Evolutionary conservation across 495 filamentous ascomycete species (phyloP).

Genomic region (Tirmania nivea): DNA sequence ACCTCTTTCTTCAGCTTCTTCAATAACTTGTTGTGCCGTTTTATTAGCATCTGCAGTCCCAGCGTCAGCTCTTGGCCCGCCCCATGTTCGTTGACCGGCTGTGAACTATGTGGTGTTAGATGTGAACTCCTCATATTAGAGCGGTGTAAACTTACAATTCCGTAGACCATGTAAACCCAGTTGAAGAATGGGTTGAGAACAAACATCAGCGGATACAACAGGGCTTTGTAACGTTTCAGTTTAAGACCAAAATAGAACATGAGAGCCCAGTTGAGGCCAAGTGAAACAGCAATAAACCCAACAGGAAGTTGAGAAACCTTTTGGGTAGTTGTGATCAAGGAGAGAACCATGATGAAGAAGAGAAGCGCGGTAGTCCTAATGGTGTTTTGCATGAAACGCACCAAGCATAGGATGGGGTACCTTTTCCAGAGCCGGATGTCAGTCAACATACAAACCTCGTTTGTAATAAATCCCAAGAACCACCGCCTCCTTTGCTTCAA

Average conservation of each 20-base stretch:
- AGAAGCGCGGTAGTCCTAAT: constrained; percentile 87
- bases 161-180: constrained; percentile 89
- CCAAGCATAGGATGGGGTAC: constrained; percentile 71
- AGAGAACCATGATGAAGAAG: constrained; percentile 87
- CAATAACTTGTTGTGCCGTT: constrained; percentile 64
- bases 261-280: constrained; percentile 82
- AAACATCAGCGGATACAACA: constrained; percentile 93
- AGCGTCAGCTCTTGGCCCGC: constrained; percentile 82
- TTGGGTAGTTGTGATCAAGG: constrained; percentile 66
- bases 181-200: constrained; percentile 92
- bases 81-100: constrained; percentile 89
- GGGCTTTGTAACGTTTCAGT: constrained; percentile 74
- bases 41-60: constrained; percentile 59
- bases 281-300: constrained; percentile 85
- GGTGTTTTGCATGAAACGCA: constrained; percentile 90
- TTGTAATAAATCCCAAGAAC: constrained; percentile 97
- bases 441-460: constrained; percentile 96
- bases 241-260: constrained; percentile 91
- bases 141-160: constrained; percentile 21
- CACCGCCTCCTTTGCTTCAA: constrained; percentile 89
- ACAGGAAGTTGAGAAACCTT: constrained; percentile 59
- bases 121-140: background rate
- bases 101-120: constrained; percentile 34
- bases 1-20: constrained; percentile 52
- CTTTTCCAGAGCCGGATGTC: constrained; percentile 77